These are phyloP conservation scores for Bassia scoparia DNA, from an alignment of 148 eudicot genomes.

Conservation along the genomic window DNA sequence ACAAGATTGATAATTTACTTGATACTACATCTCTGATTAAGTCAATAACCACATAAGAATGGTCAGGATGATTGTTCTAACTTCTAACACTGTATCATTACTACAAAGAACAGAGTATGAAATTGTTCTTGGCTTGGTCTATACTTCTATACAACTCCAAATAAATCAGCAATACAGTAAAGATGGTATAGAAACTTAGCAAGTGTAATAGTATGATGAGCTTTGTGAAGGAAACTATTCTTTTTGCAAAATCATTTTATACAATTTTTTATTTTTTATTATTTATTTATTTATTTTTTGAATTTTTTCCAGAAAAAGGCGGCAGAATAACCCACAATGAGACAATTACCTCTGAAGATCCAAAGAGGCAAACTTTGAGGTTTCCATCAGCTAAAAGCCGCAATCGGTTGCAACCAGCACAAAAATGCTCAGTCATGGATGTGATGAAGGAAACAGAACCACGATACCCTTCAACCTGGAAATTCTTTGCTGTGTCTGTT, in stretches of 20 bases:
- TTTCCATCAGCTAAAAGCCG: conserved; percentile 94
- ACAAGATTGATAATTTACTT: no score
- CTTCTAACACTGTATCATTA: not conserved
- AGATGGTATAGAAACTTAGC: not conserved
- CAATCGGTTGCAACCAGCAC: conserved; percentile 88
- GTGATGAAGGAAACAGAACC: conserved; percentile 95
- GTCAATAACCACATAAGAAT: no score
- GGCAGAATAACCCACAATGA: not conserved
- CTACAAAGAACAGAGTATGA: not conserved
- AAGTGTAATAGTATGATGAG: not conserved
- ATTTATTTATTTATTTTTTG: no score
- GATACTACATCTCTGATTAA: no score
- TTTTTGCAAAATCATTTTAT: no score
- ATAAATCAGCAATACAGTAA: not conserved
- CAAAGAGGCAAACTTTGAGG: conserved; percentile 95
- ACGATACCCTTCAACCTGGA: conserved; percentile 71
- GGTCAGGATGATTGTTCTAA: no score
- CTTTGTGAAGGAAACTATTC: not conserved
- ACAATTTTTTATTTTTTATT: no score
- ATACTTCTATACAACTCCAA: not conserved
- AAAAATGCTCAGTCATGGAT: conserved; percentile 96
- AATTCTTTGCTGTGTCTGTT: conserved; percentile 90
- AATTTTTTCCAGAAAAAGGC: not conserved
- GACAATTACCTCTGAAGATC: conserved; percentile 75
- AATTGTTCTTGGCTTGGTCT: not conserved